These are phyloP conservation scores for Colletotrichum sp. DNA, from an alignment of 2,329 filamentous ascomycete species.

Conservation along the genomic window DNA sequence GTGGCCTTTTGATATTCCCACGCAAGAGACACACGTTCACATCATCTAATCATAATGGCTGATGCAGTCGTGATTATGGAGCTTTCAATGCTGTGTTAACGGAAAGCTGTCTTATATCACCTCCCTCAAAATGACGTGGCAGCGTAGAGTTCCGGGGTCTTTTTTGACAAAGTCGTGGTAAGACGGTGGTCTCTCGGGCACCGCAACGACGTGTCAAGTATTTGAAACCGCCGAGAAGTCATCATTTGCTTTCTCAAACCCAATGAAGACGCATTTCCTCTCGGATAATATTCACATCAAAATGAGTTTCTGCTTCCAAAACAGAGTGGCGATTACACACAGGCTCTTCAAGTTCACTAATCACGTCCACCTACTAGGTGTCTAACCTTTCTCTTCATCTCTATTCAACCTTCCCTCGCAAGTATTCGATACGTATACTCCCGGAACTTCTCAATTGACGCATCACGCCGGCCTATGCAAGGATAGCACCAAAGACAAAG, in stretches of 20 bases:
- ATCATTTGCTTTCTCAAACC: neutral
- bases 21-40: rapidly evolving
- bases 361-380: too few relatives aligned
- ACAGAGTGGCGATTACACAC: too few relatives aligned
- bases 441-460: rapidly evolving
- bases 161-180: rapidly evolving
- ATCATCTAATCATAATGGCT: neutral
- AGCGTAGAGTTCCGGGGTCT: rapidly evolving
- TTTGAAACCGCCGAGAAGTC: neutral
- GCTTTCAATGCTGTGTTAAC: neutral
- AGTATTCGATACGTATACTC: neutral
- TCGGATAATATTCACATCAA: too few relatives aligned
- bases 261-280: neutral
- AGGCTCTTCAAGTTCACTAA: neutral
- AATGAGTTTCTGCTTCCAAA: too few relatives aligned
- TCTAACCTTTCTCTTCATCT: neutral
- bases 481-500: rapidly evolving
- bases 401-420: neutral
- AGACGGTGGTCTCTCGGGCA: neutral
- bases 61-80: too few relatives aligned
- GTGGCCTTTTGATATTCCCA: neutral
- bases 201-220: rapidly evolving
- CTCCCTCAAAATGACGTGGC: rapidly evolving
- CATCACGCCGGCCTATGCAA: neutral
- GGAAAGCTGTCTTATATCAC: neutral